Evolutionary conservation across 257 asterid genomes (phyloP), one percentile per base, ranked within the genome.

Genomic region (Scutellaria barbata): DNA sequence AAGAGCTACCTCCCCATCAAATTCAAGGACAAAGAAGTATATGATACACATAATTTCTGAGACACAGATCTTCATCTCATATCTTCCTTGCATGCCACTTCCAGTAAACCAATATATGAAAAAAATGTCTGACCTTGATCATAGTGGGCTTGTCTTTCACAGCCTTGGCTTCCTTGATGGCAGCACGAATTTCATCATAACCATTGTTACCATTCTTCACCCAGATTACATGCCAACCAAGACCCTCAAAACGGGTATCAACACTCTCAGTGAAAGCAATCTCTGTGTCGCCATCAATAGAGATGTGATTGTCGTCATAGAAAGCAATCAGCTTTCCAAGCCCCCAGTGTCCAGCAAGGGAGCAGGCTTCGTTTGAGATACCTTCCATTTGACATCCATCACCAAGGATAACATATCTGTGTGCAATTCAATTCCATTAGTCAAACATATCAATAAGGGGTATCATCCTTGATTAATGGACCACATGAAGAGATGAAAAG

Each of bases 371-470:
- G 48, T 94, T 88, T 11, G 99, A 77, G 74, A 94, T 74, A 64
- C 99, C 99, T 90, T 94, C 99, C 99, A 91, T 91, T 80, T 91
- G 95, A 69, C 96, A 91, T 10, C 96, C 96, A 82, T 90, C 96
- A 58, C 96, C 96, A 20, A 88, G 80, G 48, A 90, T 83, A 55
- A 1, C n/a, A 63, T 87, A 90, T 46, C 96, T 89, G 76, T 13
- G 37, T 22, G 73, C 50, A 45, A 67, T 51, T 39, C 73, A 72
- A 66, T 75, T 55, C 60, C 68, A 74, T 79, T 54, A 65, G 74
- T 70, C 52, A 81, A 65, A 61, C 35, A 30, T 30, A 30, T 30
- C 43, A 17, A 37, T 9, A 51, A 8, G 33, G 35, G 45, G 35
- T 53, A 57, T 4, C 39, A 80, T 45, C 37, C 39, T 54, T 33